A percentile compares a stretch with the other conserved stretches of the same genome.
These are phyloP conservation scores for Linnemannia elongata DNA, from an alignment of 192 early-diverging fungal genomes.

Conservation along the genomic window DNA sequence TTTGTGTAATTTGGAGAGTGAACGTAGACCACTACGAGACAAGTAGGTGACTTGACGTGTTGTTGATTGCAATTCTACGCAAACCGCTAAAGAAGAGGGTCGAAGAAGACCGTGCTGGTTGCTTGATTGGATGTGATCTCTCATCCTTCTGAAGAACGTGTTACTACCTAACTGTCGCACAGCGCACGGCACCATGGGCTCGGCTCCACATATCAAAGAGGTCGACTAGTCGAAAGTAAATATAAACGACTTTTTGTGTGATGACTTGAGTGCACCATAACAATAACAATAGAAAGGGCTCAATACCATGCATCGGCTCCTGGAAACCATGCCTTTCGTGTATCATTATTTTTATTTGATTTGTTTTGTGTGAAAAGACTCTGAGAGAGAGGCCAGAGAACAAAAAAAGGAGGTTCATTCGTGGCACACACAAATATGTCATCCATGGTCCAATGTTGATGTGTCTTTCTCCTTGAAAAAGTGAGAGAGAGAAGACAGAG, in stretches of 20 bases:
- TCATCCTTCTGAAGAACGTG: not conserved
- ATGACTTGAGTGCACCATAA: not conserved
- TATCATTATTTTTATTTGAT: not conserved
- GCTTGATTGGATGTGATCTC: not conserved
- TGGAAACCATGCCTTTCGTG: constrained; percentile 2
- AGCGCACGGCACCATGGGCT: not conserved
- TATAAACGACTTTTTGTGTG: not conserved
- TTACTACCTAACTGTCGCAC: not conserved
- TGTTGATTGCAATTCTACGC: too few relatives aligned
- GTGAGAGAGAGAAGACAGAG: not conserved
- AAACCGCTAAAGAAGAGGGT: too few relatives aligned
- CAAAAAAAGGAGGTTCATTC: constrained; percentile 2
- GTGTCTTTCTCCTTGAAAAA: constrained; percentile 5
- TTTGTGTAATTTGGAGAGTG: too few relatives aligned
- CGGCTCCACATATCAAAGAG: not conserved
- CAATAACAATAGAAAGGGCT: not conserved
- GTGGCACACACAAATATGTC: not conserved
- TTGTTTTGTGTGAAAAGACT: not conserved
- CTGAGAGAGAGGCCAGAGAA: not conserved
- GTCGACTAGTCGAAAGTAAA: not conserved
- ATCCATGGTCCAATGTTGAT: not conserved
- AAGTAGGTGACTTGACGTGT: too few relatives aligned
- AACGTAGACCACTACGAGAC: too few relatives aligned
- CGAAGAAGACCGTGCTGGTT: too few relatives aligned
- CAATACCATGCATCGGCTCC: not conserved